These are phyloP conservation scores for Quillaja saponaria DNA, from an alignment of 306 rosid species.

Conservation along the genomic window DNA sequence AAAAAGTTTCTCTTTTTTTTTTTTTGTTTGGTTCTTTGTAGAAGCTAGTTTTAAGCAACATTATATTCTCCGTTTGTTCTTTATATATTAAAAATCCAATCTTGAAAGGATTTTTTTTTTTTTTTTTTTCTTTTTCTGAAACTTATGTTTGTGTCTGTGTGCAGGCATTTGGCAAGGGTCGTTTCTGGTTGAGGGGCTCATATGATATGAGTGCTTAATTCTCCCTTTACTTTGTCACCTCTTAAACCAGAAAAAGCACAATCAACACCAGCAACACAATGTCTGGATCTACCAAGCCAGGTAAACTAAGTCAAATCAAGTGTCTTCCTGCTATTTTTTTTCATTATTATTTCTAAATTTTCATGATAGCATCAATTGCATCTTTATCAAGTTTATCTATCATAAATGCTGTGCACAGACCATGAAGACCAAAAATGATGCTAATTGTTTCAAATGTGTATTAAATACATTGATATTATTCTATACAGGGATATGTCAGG, in stretches of 20 bases:
- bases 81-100: no score
- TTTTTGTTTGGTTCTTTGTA: neutral
- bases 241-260: slow-evolving; percentile 14
- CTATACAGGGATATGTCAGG: no score
- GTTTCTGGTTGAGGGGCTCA: slow-evolving; percentile 28
- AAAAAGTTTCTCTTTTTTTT: neutral
- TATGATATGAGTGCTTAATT: slow-evolving; percentile 64
- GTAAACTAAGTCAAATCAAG: slow-evolving; percentile 4
- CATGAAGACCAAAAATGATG: no score
- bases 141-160: neutral
- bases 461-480: no score
- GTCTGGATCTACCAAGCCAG: slow-evolving; percentile 45
- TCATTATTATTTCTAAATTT: no score
- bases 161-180: slow-evolving; percentile 55
- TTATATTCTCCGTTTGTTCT: no score
- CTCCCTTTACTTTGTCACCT: slow-evolving; percentile 23
- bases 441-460: no score
- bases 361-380: neutral
- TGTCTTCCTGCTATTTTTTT: neutral
- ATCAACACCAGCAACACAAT: slow-evolving; percentile 30
- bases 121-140: neutral
- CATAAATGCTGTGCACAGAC: no score
- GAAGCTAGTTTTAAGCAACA: no score
- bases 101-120: neutral
- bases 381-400: no score